phyloP scores from a whole-genome alignment of 305 asterid species.

The Plantago coronopus region DNA sequence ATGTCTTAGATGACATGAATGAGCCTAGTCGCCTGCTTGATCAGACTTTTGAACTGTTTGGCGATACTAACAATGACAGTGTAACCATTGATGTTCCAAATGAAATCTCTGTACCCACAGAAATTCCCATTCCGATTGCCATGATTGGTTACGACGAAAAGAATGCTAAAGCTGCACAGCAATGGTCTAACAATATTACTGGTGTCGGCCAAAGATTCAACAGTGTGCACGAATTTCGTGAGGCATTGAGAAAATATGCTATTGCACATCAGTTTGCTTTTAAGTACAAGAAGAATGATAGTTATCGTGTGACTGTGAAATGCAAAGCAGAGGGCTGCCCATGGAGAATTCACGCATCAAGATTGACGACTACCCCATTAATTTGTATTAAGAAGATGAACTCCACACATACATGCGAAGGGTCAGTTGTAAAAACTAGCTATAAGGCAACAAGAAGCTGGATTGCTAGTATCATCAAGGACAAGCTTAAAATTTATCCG shows the following conservation, averaged over 20 bases:
- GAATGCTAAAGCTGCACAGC: constrained; percentile 72
- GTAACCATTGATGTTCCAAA: constrained; percentile 39
- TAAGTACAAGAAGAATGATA: constrained; percentile 93
- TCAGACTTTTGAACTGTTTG: constrained; percentile 65
- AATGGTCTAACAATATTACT: constrained; percentile 84
- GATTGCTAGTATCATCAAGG: constrained; percentile 98
- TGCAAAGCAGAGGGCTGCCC: constrained; percentile 96
- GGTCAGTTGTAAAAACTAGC: constrained; percentile 58
- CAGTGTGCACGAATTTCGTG: constrained; percentile 92
- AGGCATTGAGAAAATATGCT: constrained; percentile 82
- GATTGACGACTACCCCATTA: constrained; percentile 86
- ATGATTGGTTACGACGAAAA: constrained; percentile 50
- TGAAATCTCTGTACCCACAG: constrained; percentile 45
- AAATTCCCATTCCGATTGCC: constrained; percentile 50
- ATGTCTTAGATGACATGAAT: constrained; percentile 58
- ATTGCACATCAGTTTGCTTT: constrained; percentile 91
- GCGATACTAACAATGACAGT: constrained; percentile 57
- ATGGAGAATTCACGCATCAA: constrained; percentile 97
- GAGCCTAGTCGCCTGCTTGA: constrained; percentile 54
- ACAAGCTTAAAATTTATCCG: constrained; percentile 76
- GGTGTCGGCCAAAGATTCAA: constrained; percentile 98
- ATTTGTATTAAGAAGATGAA: constrained; percentile 94
- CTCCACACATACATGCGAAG: constrained; percentile 85
- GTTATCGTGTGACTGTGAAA: constrained; percentile 93
- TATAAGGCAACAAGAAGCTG: constrained; percentile 93